Evolutionary conservation across 768 basidiomycete genomes (phyloP), one percentile per base, ranked within the genome.

Genomic region (Trametes maxima): DNA sequence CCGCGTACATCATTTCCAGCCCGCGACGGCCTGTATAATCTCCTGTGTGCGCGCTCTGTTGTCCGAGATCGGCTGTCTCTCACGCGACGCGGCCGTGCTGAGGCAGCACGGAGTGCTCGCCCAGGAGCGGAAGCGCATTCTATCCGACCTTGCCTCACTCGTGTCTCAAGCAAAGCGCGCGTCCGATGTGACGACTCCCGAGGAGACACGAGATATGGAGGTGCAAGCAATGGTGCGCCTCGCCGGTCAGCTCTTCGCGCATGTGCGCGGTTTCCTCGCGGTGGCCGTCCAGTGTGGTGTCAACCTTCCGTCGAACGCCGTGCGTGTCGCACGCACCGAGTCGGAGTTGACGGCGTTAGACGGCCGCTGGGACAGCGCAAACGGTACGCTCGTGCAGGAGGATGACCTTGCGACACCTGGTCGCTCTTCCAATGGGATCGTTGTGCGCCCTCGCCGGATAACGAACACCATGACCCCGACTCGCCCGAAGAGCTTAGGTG

Each of bases 21-120:
- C 96, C 6, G 90, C 94, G 2, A 93, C 95, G 0, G 95, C 95
- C 14, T 95, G 88, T 74, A 90, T 98, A 61, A 95, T 99, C 66
- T 94, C 94, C 13, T 93, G 92, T 55, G 94, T 98, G 48, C 89
- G 95, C 35, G 85, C 88, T 28, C 89, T 96, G 17, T 82, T 99
- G 45, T 85, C 87, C 28, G 84, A 89, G 12, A 87, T 93, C 16
- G 90, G 90, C 59, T 95, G 93, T 57, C 80, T 97, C 22, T 85
- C 87, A 42, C 88, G 92, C 46, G 93, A 96, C 64, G 89, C 93
- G 0, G 80, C 82, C 0, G 75, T 90, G 21, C 81, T 99, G 19
- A 84, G 81, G 64, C 79, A 77, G 47, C 86, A 85, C 67, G 84
- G 89, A 0, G 61, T 79, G 3, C 80, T 99, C 39, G 85, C 85